phyloP scores from a whole-genome alignment of 306 rosid genomes.

The Astragalus glycyphyllos region DNA sequence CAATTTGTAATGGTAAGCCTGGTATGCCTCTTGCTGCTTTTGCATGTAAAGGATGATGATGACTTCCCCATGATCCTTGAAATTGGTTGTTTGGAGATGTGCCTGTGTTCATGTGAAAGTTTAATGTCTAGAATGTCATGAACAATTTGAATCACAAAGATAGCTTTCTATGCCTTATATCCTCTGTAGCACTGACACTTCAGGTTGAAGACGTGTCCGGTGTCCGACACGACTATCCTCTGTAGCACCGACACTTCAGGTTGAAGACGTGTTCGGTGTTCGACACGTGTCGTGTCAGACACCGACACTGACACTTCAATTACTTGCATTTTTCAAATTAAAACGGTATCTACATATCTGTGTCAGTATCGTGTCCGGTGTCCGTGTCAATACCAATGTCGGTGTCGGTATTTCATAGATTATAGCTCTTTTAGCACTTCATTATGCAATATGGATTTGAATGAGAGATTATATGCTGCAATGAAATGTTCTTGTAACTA shows the following conservation, averaged over 20 bases:
- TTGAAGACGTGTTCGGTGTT: no score
- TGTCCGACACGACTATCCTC: no score
- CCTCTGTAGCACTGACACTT: no score
- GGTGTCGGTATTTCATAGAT: no score
- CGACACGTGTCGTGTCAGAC: no score
- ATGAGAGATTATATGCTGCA: slow-evolving; percentile 20
- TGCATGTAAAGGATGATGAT: slow-evolving; percentile 76
- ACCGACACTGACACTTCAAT: no score
- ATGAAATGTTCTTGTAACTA: slow-evolving; percentile 27
- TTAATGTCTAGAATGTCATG: slow-evolving; percentile 24
- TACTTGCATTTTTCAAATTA: no score
- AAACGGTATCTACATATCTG: no score
- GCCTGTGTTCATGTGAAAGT: slow-evolving; percentile 54
- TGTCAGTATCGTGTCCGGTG: no score
- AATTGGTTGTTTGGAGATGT: slow-evolving; percentile 51
- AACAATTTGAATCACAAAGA: not conserved
- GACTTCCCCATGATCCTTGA: slow-evolving; percentile 70
- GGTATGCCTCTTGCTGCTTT: slow-evolving; percentile 78
- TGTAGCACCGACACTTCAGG: no score
- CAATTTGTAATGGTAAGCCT: slow-evolving; percentile 74
- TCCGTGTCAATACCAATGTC: no score
- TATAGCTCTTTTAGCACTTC: slow-evolving; percentile 5
- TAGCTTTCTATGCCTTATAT: not conserved
- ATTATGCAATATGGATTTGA: slow-evolving; percentile 10
- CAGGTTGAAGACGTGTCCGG: no score